Percentiles rank a stretch among this genome's conserved stretches.
These are phyloP conservation scores for Syzygium malaccense DNA, from an alignment of 441 rosid species.

Conservation along the genomic window DNA sequence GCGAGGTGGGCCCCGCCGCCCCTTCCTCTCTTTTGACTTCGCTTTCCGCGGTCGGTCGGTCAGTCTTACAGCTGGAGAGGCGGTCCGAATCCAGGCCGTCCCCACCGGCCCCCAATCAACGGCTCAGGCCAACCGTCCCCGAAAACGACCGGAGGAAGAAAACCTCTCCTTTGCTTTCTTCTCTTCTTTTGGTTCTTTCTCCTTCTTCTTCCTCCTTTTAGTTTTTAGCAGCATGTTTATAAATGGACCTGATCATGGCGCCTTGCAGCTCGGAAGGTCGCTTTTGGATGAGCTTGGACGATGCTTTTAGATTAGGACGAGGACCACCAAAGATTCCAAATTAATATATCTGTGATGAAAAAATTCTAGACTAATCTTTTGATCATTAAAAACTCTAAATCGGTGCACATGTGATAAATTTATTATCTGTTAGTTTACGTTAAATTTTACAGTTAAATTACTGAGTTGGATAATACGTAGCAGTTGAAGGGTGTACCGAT, in stretches of 20 bases:
- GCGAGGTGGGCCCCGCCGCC: background rate
- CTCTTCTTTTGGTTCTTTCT: background rate
- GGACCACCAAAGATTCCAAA: no score
- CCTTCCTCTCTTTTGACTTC: background rate
- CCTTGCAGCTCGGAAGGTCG: background rate
- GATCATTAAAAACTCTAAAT: no score
- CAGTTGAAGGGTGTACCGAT: no score
- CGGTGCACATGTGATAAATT: no score
- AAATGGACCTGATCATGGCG: background rate
- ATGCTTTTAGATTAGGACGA: background rate
- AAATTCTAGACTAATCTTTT: no score
- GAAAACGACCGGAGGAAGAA: background rate
- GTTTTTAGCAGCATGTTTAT: background rate
- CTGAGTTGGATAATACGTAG: no score
- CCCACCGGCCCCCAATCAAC: background rate
- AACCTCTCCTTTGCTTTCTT: background rate
- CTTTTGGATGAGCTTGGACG: background rate
- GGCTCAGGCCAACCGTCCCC: background rate
- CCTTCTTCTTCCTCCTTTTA: fast-evolving
- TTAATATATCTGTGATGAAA: no score
- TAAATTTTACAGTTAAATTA: no score
- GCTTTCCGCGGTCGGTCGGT: background rate
- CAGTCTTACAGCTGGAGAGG: background rate
- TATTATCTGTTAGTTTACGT: no score
- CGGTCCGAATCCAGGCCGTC: background rate